These are phyloP conservation scores for Ceratocystis diversiconidia DNA, from an alignment of 2,329 filamentous ascomycete species.

Conservation along the genomic window DNA sequence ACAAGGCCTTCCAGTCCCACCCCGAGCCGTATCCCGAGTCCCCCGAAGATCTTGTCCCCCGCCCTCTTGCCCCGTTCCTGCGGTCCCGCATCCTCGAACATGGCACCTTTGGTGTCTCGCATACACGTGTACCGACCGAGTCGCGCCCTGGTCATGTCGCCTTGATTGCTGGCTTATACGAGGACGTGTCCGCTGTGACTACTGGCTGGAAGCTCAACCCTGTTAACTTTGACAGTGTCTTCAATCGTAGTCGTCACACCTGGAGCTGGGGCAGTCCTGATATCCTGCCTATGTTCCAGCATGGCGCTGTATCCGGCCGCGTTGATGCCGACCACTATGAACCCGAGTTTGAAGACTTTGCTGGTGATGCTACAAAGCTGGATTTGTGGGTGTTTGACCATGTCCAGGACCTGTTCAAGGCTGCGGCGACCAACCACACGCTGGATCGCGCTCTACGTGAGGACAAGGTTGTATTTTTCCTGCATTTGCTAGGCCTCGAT, in stretches of 20 bases:
- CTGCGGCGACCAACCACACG: slow-evolving; percentile 63
- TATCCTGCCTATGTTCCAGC: slow-evolving; percentile 92
- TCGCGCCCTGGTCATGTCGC: slow-evolving; percentile 93
- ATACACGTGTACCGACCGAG: slow-evolving; percentile 92
- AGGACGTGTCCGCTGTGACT: slow-evolving; percentile 92
- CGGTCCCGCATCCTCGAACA: slow-evolving; percentile 77
- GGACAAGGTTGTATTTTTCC: slow-evolving; percentile 86
- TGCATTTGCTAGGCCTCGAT: slow-evolving; percentile 84
- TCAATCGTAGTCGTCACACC: slow-evolving; percentile 90
- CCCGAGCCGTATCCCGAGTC: slow-evolving; percentile 66
- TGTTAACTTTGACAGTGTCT: slow-evolving; percentile 96
- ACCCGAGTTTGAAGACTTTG: slow-evolving; percentile 80
- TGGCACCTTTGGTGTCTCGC: slow-evolving; percentile 92
- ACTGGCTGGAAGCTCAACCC: slow-evolving; percentile 98
- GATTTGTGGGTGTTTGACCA: slow-evolving; percentile 94
- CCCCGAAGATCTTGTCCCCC: slow-evolving; percentile 52
- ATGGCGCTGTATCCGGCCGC: slow-evolving; percentile 74
- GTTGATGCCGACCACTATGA: slow-evolving; percentile 80
- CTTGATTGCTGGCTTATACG: slow-evolving; percentile 88
- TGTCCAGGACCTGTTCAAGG: slow-evolving; percentile 72
- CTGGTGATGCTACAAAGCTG: slow-evolving; percentile 61
- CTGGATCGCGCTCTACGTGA: slow-evolving; percentile 58
- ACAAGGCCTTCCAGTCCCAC: slow-evolving; percentile 93
- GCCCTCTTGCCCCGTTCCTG: slow-evolving; percentile 78
- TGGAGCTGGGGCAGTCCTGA: slow-evolving; percentile 99